Evolutionary conservation across 2,329 filamentous ascomycete genomes (phyloP), one percentile per base, ranked within the genome.

Genomic region (Zasmidium cellare): DNA sequence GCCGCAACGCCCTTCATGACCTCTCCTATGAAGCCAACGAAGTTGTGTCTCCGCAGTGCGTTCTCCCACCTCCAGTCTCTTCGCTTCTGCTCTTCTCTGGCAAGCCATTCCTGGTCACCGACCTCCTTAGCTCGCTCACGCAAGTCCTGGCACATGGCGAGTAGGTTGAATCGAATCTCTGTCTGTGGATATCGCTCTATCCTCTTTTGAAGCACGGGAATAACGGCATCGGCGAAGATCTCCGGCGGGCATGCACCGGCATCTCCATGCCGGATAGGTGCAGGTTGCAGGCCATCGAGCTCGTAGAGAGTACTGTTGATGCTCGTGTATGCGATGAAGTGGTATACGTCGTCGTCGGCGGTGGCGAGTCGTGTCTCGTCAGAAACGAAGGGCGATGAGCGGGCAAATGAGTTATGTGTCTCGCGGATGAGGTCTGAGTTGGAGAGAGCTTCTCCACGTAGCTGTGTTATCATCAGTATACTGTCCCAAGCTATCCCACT

Each of bases 21-120:
- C 79, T 97, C 92, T 12, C 91, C 92, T 2, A 93, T 89, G 69
- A 99, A 97, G 0, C 92, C 93, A 0, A 99, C 90, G 78, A 99
- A 99, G 76, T 99, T 99, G 75, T 96, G 93, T 67, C 90, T 81
- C 60, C 94, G 80, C 69, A 99, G 80, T 11, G 92, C 89, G 76
- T 99, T 99, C 82, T 99, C 94, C 82, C 94, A 97, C 71, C 87
- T 84, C 94, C 94, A 99, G 63, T 87, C 89, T 57, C 82, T 82
- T 53, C 94, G 83, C 84, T 96, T 96, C 71, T 84, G 82, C 78
- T 93, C 85, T 81, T 97, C 92, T 54, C 87, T 81, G 64, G 85
- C 86, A 65, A 97, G 76, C 74, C 87, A 80, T 71, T 96, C 92
- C 46, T 77, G 72, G 76, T 99, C 94, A 47, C 92, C 92, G 63